A percentile compares a stretch with the other conserved stretches of the same genome.
Evolutionary conservation across 2,329 filamentous ascomycete species (phyloP).

Genomic region (Penicillium sp.): DNA sequence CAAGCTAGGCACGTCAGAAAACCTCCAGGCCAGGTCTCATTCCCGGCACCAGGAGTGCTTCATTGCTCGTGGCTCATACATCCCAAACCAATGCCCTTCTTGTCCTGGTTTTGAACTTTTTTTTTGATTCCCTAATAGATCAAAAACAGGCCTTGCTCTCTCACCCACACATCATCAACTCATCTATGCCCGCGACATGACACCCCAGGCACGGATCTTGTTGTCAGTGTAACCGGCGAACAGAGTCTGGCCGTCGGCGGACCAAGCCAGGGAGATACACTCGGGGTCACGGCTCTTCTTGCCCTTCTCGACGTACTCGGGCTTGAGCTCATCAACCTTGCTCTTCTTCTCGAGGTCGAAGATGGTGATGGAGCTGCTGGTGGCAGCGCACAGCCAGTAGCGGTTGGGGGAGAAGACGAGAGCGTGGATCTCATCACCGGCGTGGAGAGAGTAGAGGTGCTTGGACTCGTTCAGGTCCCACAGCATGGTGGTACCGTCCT

Average conservation of each 20-base stretch:
- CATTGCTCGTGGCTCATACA: slow-evolving; percentile 46
- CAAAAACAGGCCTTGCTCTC: slow-evolving; percentile 27
- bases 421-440: slow-evolving; percentile 99
- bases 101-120: slow-evolving; percentile 32
- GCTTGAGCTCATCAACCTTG: slow-evolving; percentile 99
- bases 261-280: slow-evolving; percentile 96
- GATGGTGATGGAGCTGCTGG: slow-evolving; percentile 97
- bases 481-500: slow-evolving; percentile 99
- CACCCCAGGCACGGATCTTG: slow-evolving; percentile 96
- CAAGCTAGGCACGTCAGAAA: slow-evolving; percentile 37
- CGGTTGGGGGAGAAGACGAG: slow-evolving; percentile 99
- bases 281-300: slow-evolving; percentile 99
- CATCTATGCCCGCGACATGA: slow-evolving; percentile 83
- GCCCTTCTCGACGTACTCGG: slow-evolving; percentile 89
- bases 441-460: slow-evolving; percentile 99
- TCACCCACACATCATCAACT: slow-evolving; percentile 19
- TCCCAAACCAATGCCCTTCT: slow-evolving; percentile 32
- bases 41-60: slow-evolving; percentile 29
- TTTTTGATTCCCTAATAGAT: slow-evolving; percentile 32
- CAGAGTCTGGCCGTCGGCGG: slow-evolving; percentile 95
- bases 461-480: slow-evolving; percentile 99
- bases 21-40: slow-evolving; percentile 20
- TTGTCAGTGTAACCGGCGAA: slow-evolving; percentile 99
- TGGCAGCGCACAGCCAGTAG: slow-evolving; percentile 99
- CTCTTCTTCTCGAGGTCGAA: slow-evolving; percentile 99